A percentile compares a stretch with the other conserved stretches of the same genome.
Evolutionary conservation across 1,139 yeast species (phyloP).

Genomic region (Saccharomycopsis crataegensis): DNA sequence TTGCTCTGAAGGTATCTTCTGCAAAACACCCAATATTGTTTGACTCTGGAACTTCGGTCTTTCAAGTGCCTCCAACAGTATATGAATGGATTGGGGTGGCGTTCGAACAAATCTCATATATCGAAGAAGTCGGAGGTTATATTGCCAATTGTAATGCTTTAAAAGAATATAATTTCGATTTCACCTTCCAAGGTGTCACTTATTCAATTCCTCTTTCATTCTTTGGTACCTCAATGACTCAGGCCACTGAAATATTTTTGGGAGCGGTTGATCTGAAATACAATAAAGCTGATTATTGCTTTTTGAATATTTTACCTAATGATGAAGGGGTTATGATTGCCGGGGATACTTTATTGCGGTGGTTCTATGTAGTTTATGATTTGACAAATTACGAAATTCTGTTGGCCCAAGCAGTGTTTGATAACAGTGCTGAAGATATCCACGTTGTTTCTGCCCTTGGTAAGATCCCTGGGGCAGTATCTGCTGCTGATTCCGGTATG

Average conservation of each 20-base stretch:
- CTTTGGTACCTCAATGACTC: slow-evolving; percentile 1
- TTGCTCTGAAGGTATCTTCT: neutral
- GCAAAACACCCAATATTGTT: slow-evolving; percentile 9
- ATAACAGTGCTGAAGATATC: neutral
- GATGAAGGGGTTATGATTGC: too few species aligned
- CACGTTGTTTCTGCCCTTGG: neutral
- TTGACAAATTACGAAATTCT: neutral
- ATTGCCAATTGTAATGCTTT: slow-evolving; percentile 3
- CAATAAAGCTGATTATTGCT: slow-evolving; percentile 1
- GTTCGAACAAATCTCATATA: neutral
- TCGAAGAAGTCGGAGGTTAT: neutral
- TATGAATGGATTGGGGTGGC: slow-evolving; percentile 5
- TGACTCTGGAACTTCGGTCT: slow-evolving; percentile 4
- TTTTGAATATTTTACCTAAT: too few species aligned
- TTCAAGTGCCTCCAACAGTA: neutral
- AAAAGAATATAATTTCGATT: slow-evolving; percentile 5
- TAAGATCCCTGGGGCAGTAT: neutral
- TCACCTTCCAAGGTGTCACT: neutral
- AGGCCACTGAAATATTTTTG: slow-evolving; percentile 2
- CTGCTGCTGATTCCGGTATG: slow-evolving; percentile 5
- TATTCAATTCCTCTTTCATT: neutral
- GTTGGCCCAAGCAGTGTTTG: neutral
- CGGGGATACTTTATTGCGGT: slow-evolving; percentile 14
- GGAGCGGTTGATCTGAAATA: neutral
- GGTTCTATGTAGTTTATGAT: slow-evolving; percentile 15